phyloP scores from a whole-genome alignment of 805 yeast genomes.

The Candida verbasci region DNA sequence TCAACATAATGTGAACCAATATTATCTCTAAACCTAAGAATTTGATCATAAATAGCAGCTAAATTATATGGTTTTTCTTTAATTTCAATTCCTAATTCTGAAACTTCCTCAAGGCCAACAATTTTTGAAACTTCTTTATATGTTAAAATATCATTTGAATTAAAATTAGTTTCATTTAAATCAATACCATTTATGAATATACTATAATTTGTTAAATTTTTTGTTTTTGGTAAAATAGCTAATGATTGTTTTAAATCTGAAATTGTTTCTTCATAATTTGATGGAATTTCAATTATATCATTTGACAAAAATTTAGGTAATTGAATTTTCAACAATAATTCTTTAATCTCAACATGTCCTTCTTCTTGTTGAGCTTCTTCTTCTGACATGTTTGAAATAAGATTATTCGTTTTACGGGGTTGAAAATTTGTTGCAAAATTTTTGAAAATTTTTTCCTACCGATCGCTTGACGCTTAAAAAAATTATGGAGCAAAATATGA shows the following conservation, averaged over 20 bases:
- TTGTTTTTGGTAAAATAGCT: conserved; percentile 51
- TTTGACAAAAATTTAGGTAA: conserved; percentile 11
- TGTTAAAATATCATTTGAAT: conserved; percentile 22
- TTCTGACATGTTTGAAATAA: conserved; percentile 9
- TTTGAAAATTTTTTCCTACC: conserved; percentile 7
- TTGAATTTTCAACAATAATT: conserved; percentile 9
- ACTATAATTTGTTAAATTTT: conserved; percentile 58
- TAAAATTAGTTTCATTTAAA: conserved; percentile 20
- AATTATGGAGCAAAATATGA: conserved; percentile 2
- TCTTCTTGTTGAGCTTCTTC: conserved; percentile 4
- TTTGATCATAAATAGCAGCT: conserved; percentile 56
- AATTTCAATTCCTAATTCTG: conserved; percentile 39
- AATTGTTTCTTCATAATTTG: conserved; percentile 42
- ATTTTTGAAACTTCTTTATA: conserved; percentile 19
- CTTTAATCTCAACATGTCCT: conserved; percentile 5
- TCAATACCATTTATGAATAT: conserved; percentile 35
- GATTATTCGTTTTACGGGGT: background rate
- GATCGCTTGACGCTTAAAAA: background rate
- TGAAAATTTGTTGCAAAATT: background rate
- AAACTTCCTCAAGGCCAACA: conserved; percentile 17
- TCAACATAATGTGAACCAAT: conserved; percentile 48
- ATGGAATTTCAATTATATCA: conserved; percentile 20
- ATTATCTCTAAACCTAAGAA: conserved; percentile 58
- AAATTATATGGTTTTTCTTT: conserved; percentile 57
- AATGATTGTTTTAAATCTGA: conserved; percentile 57